A percentile compares a stretch with the other conserved stretches of the same genome.
These are phyloP conservation scores for Aspergillus sparsus DNA, from an alignment of 495 filamentous ascomycete genomes.

Conservation along the genomic window DNA sequence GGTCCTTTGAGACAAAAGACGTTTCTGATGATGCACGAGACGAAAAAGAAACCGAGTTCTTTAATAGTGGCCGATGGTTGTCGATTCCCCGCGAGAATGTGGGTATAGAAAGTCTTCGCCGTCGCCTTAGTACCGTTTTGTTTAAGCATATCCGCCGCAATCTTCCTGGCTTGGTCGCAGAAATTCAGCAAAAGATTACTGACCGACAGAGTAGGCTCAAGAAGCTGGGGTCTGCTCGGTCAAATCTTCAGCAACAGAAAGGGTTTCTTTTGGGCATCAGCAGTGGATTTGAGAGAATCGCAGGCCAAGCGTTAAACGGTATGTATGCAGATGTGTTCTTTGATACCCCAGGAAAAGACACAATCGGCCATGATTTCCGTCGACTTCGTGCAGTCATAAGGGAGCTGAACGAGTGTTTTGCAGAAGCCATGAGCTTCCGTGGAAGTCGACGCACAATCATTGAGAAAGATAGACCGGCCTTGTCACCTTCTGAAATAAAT, in stretches of 20 bases:
- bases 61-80: slow-evolving; percentile 40
- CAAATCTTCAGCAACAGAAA: slow-evolving; percentile 52
- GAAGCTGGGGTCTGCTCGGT: slow-evolving; percentile 52
- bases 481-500: slow-evolving; percentile 1
- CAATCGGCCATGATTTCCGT: slow-evolving; percentile 28
- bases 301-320: slow-evolving; percentile 54
- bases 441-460: slow-evolving; percentile 41
- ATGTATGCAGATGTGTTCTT: slow-evolving; percentile 61
- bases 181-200: slow-evolving; percentile 32
- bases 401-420: slow-evolving; percentile 58
- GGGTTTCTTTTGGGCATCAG: slow-evolving; percentile 55
- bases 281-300: slow-evolving; percentile 51
- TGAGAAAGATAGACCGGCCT: neutral
- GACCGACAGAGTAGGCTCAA: slow-evolving; percentile 29
- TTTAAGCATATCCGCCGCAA: slow-evolving; percentile 45
- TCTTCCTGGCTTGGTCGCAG: slow-evolving; percentile 34
- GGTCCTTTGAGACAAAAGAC: slow-evolving; percentile 43
- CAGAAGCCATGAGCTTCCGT: slow-evolving; percentile 42
- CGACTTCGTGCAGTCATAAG: slow-evolving; percentile 63
- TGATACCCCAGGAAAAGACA: slow-evolving; percentile 27
- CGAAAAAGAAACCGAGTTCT: slow-evolving; percentile 34
- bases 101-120: slow-evolving; percentile 42
- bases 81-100: slow-evolving; percentile 24
- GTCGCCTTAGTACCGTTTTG: slow-evolving; percentile 43
- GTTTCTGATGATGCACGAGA: slow-evolving; percentile 32